Conservation (phyloP, 2,329 filamentous ascomycete species). For the Lecanicillium sp. region DNA sequence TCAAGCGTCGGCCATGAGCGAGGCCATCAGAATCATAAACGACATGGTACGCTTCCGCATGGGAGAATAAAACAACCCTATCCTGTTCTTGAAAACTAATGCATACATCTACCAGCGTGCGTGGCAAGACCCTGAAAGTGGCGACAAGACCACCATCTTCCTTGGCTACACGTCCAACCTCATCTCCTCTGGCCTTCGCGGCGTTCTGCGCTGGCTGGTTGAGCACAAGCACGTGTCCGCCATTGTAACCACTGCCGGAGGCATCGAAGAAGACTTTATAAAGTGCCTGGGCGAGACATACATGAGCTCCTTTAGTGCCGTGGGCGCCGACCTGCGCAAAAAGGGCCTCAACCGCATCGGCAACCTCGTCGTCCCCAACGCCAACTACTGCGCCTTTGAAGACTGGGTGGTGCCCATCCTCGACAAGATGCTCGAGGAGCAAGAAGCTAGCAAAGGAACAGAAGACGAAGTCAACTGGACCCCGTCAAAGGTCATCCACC, state of each 20-base stretch:
- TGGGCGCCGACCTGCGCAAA: conserved; percentile 68
- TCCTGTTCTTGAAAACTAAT: conserved; percentile 4
- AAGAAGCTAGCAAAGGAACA: conserved; percentile 67
- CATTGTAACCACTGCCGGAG: conserved; percentile 91
- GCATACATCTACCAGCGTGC: conserved; percentile 43
- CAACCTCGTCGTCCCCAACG: conserved; percentile 91
- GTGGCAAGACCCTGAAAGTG: conserved; percentile 74
- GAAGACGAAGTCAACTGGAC: conserved; percentile 80
- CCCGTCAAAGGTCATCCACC: conserved; percentile 81
- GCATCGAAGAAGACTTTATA: conserved; percentile 96
- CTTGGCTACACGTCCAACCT: conserved; percentile 96
- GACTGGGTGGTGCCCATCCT: conserved; percentile 96
- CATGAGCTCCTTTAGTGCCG: conserved; percentile 73
- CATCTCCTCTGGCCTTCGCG: conserved; percentile 89
- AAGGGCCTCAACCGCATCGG: conserved; percentile 93
- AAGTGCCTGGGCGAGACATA: conserved; percentile 96
- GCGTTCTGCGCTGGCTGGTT: conserved; percentile 85
- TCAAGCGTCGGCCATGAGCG: conserved; percentile 62
- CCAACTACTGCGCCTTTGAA: conserved; percentile 92
- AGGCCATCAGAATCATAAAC: conserved; percentile 87
- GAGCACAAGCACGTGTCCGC: conserved; percentile 87
- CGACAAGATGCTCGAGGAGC: conserved; percentile 89
- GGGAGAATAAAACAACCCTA: no score
- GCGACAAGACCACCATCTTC: conserved; percentile 82
- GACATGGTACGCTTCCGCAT: conserved; percentile 74